Base-by-base conservation (phyloP, 306 rosid species). In the Cicer judaicum region DNA sequence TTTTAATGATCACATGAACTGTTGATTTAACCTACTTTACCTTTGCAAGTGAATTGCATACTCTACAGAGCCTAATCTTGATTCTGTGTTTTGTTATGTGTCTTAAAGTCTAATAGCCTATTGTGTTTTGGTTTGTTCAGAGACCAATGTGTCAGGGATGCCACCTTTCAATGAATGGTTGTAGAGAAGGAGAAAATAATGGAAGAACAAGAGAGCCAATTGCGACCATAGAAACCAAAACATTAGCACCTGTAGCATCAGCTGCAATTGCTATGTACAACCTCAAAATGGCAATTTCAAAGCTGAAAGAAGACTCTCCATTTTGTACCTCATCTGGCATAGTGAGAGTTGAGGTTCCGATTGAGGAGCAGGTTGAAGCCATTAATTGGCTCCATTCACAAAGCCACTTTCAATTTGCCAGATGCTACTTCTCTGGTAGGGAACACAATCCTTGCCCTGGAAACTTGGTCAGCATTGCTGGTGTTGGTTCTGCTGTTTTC, bases 381-480 rank as follows among this genome's bases (percentile, higher is more conserved):
- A 86, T 94, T 68, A 91, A 92, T 80, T 91, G 98, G 97, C 89
- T 94, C 0, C 88, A 88, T 74, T 85, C 93, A 0, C 98, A 94
- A 62, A 67, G 64, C 75, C 80, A 88, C 11, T 49, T 82, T 70
- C 73, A 86, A 57, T 93, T 86, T 81, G 96, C 98, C 7, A 87
- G 97, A 14, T 90, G 89, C 68, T 92, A 75, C 79, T 94, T 91
- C 87, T 91, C 92, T 6, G 82, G 90, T 34, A 87, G 90, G 78
- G 64, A 29, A 14, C 52, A 48, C 0, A 40, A 44, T 61, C 72
- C 68, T 52, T 68, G 46, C 65, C 55, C 40, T 13, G 86, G 79
- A 8, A 83, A 79, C 57, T 78, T 87, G 85, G 79, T 87, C 64
- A 80, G 96, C 8, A 89, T 88, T 43, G 99, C 99, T 24, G 96